These are phyloP conservation scores for Boletus subcaerulescens DNA, from an alignment of 768 basidiomycete genomes.

Conservation along the genomic window DNA sequence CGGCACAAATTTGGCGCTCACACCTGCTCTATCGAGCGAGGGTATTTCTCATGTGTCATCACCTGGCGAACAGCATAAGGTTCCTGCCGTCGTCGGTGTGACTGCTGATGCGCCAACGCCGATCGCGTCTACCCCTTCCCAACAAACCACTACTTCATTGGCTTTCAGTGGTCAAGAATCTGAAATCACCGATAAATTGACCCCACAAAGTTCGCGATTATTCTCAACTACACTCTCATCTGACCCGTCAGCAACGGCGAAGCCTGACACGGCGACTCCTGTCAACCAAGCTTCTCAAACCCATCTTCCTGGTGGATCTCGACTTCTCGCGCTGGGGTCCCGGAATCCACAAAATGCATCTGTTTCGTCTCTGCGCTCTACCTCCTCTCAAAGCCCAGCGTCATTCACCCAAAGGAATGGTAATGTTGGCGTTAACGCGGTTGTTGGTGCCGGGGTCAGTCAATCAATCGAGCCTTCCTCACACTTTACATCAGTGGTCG, in stretches of 20 bases:
- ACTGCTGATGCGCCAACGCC: slow-evolving; percentile 1
- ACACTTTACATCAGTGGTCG: slow-evolving; percentile 8
- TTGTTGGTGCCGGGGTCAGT: slow-evolving; percentile 4
- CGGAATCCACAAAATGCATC: slow-evolving; percentile 23
- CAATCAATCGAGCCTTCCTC: slow-evolving; percentile 18
- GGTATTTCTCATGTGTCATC: slow-evolving; percentile 15
- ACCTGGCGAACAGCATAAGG: slow-evolving; percentile 12
- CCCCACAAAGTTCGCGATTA: slow-evolving; percentile 34
- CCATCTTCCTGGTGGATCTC: slow-evolving; percentile 40
- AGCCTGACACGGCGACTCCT: slow-evolving; percentile 40
- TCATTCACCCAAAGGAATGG: slow-evolving; percentile 26
- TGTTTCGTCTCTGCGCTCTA: slow-evolving; percentile 14
- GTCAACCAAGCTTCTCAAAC: slow-evolving; percentile 34
- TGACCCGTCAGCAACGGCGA: slow-evolving; percentile 17
- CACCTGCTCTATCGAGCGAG: slow-evolving; percentile 6
- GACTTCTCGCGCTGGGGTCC: slow-evolving; percentile 40
- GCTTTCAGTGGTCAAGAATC: slow-evolving; percentile 13
- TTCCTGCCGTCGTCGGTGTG: neutral
- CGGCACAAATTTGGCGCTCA: slow-evolving; percentile 1
- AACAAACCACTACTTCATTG: slow-evolving; percentile 5
- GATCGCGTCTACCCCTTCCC: slow-evolving; percentile 13
- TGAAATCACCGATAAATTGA: slow-evolving; percentile 18
- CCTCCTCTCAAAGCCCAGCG: slow-evolving; percentile 22
- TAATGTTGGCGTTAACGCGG: slow-evolving; percentile 6
- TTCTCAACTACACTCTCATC: slow-evolving; percentile 33